phyloP scores from a whole-genome alignment of 257 asterid genomes.

The Mitragyna speciosa region DNA sequence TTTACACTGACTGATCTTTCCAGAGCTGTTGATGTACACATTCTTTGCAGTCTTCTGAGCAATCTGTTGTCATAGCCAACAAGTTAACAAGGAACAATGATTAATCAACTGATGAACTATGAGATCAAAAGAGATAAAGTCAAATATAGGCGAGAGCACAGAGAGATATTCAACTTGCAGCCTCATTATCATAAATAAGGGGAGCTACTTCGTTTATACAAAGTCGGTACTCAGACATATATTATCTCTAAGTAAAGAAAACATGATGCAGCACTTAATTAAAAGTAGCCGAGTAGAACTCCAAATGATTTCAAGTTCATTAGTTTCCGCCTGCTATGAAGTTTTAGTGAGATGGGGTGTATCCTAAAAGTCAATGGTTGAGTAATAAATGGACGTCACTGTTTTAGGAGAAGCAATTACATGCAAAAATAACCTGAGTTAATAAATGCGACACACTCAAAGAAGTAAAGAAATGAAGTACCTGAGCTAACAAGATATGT shows the following conservation, averaged over 20 bases:
- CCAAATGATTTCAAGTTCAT: not conserved
- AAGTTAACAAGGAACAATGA: not conserved
- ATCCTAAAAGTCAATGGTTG: not conserved
- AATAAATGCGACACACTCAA: not conserved
- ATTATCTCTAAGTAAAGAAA: not conserved
- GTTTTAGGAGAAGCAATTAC: not conserved
- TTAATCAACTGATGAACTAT: not conserved
- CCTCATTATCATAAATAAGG: not conserved
- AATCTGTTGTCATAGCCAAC: slow-evolving; percentile 45
- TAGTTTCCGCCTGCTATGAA: not conserved
- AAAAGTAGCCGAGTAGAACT: not conserved
- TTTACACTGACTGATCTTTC: slow-evolving; percentile 70
- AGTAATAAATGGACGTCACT: not conserved
- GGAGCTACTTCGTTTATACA: not conserved
- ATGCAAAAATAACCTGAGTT: not conserved
- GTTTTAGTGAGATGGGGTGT: not conserved
- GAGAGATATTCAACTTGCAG: not conserved
- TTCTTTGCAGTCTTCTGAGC: slow-evolving; percentile 80
- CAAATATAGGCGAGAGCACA: not conserved
- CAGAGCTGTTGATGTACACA: slow-evolving; percentile 62
- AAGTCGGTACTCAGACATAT: not conserved
- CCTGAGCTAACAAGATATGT: slow-evolving; percentile 88
- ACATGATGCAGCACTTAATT: not conserved
- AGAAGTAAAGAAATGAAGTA: slow-evolving; percentile 20
- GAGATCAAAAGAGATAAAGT: not conserved